A percentile compares a stretch with the other conserved stretches of the same genome.
These are phyloP conservation scores for Ascochyta rabiei DNA, from an alignment of 2,329 filamentous ascomycete genomes.

Conservation along the genomic window DNA sequence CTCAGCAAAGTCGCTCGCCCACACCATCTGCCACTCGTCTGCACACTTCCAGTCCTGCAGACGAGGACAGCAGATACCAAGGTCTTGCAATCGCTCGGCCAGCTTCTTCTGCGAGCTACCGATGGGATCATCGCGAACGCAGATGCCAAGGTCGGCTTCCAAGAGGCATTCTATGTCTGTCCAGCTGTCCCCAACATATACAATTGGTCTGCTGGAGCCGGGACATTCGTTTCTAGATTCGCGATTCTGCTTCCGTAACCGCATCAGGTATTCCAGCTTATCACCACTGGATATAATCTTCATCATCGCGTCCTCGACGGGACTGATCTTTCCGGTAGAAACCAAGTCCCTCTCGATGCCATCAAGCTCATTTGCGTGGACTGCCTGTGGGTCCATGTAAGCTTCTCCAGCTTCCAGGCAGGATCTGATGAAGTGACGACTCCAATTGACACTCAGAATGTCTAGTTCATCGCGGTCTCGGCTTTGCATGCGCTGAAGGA, in stretches of 20 bases:
- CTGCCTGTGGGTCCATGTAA: background rate
- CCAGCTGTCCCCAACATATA: slow-evolving; percentile 57
- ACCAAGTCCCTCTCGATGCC: slow-evolving; percentile 15
- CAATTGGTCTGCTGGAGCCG: slow-evolving; percentile 19
- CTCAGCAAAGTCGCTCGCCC: slow-evolving; percentile 38
- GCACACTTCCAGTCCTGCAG: slow-evolving; percentile 21
- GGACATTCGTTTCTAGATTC: background rate
- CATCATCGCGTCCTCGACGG: slow-evolving; percentile 20
- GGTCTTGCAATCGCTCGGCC: slow-evolving; percentile 39
- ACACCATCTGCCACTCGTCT: slow-evolving; percentile 29
- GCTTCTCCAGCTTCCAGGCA: slow-evolving; percentile 25
- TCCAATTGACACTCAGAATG: slow-evolving; percentile 58
- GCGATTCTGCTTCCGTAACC: slow-evolving; percentile 2
- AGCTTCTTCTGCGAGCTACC: slow-evolving; percentile 44
- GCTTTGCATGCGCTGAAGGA: slow-evolving; percentile 35
- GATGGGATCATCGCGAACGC: slow-evolving; percentile 50
- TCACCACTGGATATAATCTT: slow-evolving; percentile 48
- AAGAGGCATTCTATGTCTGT: slow-evolving; percentile 56
- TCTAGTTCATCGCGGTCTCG: slow-evolving; percentile 23
- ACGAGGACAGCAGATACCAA: slow-evolving; percentile 34
- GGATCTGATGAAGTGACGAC: slow-evolving; percentile 48
- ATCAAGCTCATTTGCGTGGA: slow-evolving; percentile 34
- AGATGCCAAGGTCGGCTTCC: slow-evolving; percentile 54
- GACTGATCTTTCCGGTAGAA: slow-evolving; percentile 27
- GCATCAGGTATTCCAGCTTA: slow-evolving; percentile 44